Evolutionary conservation across 192 early-diverging fungal genomes (phyloP), one percentile per base, ranked within the genome.

Genomic region (Rhizoclosmatium globosum): DNA sequence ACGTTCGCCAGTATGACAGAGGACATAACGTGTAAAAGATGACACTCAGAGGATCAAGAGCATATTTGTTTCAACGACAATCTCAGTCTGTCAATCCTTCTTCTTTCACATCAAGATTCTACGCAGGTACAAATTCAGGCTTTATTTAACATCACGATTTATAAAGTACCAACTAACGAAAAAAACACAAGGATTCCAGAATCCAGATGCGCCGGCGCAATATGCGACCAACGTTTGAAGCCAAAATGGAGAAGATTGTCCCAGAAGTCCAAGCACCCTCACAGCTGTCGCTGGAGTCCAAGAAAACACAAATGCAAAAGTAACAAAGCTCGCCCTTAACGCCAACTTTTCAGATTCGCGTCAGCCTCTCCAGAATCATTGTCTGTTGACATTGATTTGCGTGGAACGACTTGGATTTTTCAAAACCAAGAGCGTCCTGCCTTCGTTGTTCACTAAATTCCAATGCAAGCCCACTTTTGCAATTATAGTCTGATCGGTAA

Each of bases 131-230:
- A 31, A 31, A 31, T 31, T 53, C 50, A 53, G 50, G 50, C 17
- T 53, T 53, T 53, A 17, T 53, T 7, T 17, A 7, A 17, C 1
- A 0, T 31, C 31, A 31, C 50, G 50, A 53, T 53, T 13, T 11
- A 0, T 47, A 56, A 31, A 61, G 61, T 59, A 62, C 72, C 72
- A 74, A 6, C 57, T 19, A 15, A 47, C 9, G 41, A 57, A 72
- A 42, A 72, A 72, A 58, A 56, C 58, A 21, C 47, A 47, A 50
- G 70, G 42, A 72, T 72, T 72, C 70, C 70, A 72, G 9, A 72
- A 21, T 2, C 70, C 70, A 53, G 23, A 72, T 3, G 70, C 38
- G 13, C 50, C 47, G 15, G 58, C 21, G 17, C 70, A 15, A 7
- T 57, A 2, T 19, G 21, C 70, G 56, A 9, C 41, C 39, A 9